A percentile compares a stretch with the other conserved stretches of the same genome.
phyloP scores from a whole-genome alignment of 2,329 filamentous ascomycete species.

The Monosporascus sp. region DNA sequence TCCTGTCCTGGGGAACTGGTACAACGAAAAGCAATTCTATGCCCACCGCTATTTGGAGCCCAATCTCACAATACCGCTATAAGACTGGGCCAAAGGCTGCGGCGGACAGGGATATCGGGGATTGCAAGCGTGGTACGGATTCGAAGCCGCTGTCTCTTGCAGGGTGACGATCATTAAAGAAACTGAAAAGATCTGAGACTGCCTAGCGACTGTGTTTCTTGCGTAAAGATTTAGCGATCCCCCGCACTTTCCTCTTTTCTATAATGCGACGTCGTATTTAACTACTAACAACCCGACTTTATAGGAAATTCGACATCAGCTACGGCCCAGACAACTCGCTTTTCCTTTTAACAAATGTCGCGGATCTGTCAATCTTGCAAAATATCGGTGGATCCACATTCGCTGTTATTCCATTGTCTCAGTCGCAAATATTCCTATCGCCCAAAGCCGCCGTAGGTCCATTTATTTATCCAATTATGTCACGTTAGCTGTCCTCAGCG shows the following conservation, averaged over 20 bases:
- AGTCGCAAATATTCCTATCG: no score
- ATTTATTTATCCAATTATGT: conserved; percentile 1
- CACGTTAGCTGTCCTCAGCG: no score
- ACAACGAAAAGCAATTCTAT: conserved; percentile 25
- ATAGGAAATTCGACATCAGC: background rate
- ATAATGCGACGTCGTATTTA: background rate
- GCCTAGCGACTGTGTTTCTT: conserved; percentile 4
- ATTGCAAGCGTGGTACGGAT: conserved; percentile 17
- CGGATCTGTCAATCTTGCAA: background rate
- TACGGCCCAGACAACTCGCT: background rate
- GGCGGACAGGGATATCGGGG: conserved; percentile 36
- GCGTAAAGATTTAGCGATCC: background rate
- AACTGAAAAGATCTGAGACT: conserved; percentile 77
- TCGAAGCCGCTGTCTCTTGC: conserved; percentile 45
- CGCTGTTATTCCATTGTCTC: no score
- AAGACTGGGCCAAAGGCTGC: conserved; percentile 54
- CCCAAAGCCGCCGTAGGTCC: background rate
- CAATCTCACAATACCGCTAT: conserved; percentile 36
- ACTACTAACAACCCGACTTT: background rate
- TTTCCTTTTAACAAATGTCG: background rate
- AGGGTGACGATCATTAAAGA: conserved; percentile 44
- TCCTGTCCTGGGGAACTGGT: conserved; percentile 9
- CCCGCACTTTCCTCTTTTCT: conserved; percentile 1
- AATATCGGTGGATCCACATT: background rate
- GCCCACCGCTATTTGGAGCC: conserved; percentile 48